Percentiles rank a stretch among this genome's conserved stretches.
These are phyloP conservation scores for Hemileia vastatrix DNA, from an alignment of 1,284 basidiomycete genomes.

Conservation along the genomic window DNA sequence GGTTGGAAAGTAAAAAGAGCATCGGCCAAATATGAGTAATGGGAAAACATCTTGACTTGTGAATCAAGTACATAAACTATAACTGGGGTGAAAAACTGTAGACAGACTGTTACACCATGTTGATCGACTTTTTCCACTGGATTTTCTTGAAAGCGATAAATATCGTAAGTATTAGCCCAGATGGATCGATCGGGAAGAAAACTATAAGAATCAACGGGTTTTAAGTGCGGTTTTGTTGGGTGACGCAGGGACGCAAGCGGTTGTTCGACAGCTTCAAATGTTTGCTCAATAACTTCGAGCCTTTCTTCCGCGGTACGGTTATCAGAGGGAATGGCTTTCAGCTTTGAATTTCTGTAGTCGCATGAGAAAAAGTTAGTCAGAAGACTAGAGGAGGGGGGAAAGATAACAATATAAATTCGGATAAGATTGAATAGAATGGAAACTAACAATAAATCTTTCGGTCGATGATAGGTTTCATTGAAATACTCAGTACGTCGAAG, in stretches of 20 bases:
- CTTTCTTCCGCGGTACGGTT: constrained; percentile 28
- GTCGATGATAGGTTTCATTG: constrained; percentile 42
- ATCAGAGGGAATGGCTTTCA: constrained; percentile 28
- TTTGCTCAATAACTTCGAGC: constrained; percentile 67
- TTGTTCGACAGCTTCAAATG: constrained; percentile 58
- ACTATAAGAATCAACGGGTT: constrained; percentile 72
- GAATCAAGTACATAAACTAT: too few species aligned
- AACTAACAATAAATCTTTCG: constrained; percentile 13
- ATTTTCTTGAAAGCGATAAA: constrained; percentile 77
- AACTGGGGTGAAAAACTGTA: not conserved
- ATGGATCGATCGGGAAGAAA: constrained; percentile 74
- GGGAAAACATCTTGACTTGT: too few species aligned
- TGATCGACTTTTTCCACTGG: constrained; percentile 47
- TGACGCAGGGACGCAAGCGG: constrained; percentile 57
- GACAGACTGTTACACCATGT: not conserved
- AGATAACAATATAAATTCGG: not conserved
- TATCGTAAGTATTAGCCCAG: constrained; percentile 79
- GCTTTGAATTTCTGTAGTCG: constrained; percentile 49
- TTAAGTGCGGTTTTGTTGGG: constrained; percentile 66
- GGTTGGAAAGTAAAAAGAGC: too few species aligned
- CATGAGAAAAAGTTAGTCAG: constrained; percentile 19
- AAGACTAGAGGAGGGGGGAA: constrained; percentile 8
- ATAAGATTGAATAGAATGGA: not conserved
- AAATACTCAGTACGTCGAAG: constrained; percentile 79
- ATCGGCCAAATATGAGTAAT: too few species aligned